These are phyloP conservation scores for Ramichloridium luteum DNA, from an alignment of 2,329 filamentous ascomycete genomes.

Conservation along the genomic window DNA sequence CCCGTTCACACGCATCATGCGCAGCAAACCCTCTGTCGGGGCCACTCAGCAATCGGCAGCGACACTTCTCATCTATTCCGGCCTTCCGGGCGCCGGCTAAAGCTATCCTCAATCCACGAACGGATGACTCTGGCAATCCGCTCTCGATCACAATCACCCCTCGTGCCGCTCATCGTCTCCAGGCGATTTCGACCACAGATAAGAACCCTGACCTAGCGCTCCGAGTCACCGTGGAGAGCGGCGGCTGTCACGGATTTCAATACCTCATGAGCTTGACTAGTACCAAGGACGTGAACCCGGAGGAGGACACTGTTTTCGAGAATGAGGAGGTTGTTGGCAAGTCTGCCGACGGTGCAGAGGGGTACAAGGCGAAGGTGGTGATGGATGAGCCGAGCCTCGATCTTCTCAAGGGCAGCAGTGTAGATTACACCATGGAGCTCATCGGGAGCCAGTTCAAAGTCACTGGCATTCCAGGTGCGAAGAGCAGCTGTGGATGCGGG, in stretches of 20 bases:
- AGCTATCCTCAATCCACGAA: conserved; percentile 55
- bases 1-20: too few relatives aligned
- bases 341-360: conserved; percentile 26
- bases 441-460: conserved; percentile 96
- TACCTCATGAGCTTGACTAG: conserved; percentile 81
- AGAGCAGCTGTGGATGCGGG: conserved; percentile 91
- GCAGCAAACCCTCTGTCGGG: too few relatives aligned
- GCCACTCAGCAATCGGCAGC: too few relatives aligned
- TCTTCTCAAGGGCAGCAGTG: conserved; percentile 80
- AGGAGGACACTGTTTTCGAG: conserved; percentile 83
- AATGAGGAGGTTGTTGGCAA: conserved; percentile 35
- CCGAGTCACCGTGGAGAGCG: conserved; percentile 84
- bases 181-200: conserved; percentile 44
- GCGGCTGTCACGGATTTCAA: conserved; percentile 95
- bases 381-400: conserved; percentile 81
- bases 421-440: conserved; percentile 93
- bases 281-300: conserved; percentile 34
- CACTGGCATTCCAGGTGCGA: conserved; percentile 79
- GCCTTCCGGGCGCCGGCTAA: conserved; percentile 11
- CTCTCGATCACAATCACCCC: conserved; percentile 76
- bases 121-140: conserved; percentile 71
- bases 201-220: conserved; percentile 68
- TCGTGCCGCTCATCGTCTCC: conserved; percentile 62
- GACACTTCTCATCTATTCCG: conserved; percentile 10
- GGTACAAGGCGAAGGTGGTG: conserved; percentile 61